Conservation (phyloP, 441 rosid species). For the Kokia cookei region DNA sequence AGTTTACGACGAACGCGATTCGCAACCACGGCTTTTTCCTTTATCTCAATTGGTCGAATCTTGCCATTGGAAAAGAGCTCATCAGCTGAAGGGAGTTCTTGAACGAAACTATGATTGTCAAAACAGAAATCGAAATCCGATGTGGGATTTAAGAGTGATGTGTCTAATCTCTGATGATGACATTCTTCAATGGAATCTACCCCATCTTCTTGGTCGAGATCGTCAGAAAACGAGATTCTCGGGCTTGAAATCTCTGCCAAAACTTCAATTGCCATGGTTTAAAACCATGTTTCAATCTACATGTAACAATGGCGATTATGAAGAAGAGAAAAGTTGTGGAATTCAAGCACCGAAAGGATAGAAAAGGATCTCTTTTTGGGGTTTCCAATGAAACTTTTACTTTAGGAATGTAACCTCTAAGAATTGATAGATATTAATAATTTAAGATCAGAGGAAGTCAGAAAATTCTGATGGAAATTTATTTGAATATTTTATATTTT, state of each 20-base stretch:
- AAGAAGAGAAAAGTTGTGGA: background rate
- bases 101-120: conserved; percentile 27
- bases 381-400: background rate
- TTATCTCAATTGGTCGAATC: conserved; percentile 30
- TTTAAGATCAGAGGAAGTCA: background rate
- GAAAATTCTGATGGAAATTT: too few species aligned
- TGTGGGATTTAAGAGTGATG: conserved; percentile 41
- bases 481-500: too few species aligned
- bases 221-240: conserved; percentile 72
- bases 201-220: conserved; percentile 38
- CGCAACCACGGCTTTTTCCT: conserved; percentile 22
- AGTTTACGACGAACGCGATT: conserved; percentile 10
- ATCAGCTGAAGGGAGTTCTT: conserved; percentile 69
- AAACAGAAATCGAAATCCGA: conserved; percentile 72
- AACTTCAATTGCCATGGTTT: conserved; percentile 66
- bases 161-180: conserved; percentile 32
- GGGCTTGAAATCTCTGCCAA: conserved; percentile 75
- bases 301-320: background rate
- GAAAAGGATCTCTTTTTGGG: background rate
- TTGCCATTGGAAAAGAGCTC: conserved; percentile 80
- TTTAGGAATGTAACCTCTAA: background rate
- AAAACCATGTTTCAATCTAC: background rate
- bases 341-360: background rate
- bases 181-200: conserved; percentile 19
- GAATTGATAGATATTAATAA: background rate